Evolutionary conservation across 1,284 basidiomycete species (phyloP).

Genomic region (Cryptococcus wingfieldii): DNA sequence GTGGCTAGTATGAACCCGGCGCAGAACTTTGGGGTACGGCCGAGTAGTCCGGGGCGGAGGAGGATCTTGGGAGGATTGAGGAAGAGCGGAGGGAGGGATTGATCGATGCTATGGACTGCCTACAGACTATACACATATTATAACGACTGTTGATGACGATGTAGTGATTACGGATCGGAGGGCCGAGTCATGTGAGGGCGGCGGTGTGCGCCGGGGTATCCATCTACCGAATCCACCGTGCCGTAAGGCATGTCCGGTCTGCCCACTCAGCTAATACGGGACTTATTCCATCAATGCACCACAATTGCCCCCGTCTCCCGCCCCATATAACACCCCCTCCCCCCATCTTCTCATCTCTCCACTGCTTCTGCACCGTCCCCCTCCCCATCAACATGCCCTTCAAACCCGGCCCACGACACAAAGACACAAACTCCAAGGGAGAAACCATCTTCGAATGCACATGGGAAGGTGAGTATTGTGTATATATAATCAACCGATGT

Average conservation of each 20-base stretch:
- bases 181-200: background rate
- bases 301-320: no score
- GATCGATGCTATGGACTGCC: background rate
- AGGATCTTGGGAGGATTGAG: conserved; percentile 32
- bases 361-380: background rate
- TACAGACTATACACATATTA: background rate
- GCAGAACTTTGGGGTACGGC: conserved; percentile 25
- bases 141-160: background rate
- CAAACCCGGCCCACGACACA: conserved; percentile 16
- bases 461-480: conserved; percentile 15
- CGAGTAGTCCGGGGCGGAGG: conserved; percentile 33
- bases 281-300: no score
- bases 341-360: background rate
- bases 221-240: background rate
- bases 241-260: background rate
- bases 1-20: conserved; percentile 44
- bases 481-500: no score
- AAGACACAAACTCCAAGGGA: conserved; percentile 15
- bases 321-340: background rate
- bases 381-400: conserved; percentile 15
- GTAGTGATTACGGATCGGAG: background rate
- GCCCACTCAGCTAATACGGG: no score
- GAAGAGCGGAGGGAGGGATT: conserved; percentile 10
- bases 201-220: background rate
- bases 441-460: conserved; percentile 12